These are phyloP conservation scores for Phytophthora multivora DNA, from an alignment of 352 stramenopile genomes.

Conservation along the genomic window DNA sequence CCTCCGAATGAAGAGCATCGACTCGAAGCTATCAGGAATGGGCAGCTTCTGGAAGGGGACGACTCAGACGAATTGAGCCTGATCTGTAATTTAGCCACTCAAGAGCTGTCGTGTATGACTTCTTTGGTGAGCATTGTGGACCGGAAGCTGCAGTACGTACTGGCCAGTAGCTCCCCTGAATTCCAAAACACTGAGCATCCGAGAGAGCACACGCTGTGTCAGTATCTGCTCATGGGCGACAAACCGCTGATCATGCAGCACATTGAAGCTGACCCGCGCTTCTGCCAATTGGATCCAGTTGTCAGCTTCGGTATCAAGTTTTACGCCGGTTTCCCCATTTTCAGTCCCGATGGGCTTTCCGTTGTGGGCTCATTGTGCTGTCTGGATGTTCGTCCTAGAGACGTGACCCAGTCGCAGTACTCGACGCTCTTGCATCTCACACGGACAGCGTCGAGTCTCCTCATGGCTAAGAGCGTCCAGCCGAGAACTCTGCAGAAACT, in stretches of 20 bases:
- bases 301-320: conserved; percentile 43
- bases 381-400: conserved; percentile 20
- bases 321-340: conserved; percentile 60
- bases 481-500: conserved; percentile 1
- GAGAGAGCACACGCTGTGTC: conserved; percentile 50
- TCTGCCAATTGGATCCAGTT: conserved; percentile 38
- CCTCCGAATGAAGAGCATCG: conserved; percentile 44
- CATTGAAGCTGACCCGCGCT: conserved; percentile 58
- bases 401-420: conserved; percentile 42
- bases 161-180: conserved; percentile 38
- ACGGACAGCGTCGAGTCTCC: conserved; percentile 17
- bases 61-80: conserved; percentile 38
- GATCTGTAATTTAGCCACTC: conserved; percentile 42
- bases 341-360: conserved; percentile 15
- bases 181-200: conserved; percentile 32
- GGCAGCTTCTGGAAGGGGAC: conserved; percentile 24
- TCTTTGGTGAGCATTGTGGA: conserved; percentile 51
- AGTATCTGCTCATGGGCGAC: conserved; percentile 54
- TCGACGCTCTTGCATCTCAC: conserved; percentile 32
- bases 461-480: conserved; percentile 12
- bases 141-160: conserved; percentile 31
- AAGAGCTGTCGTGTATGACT: conserved; percentile 42
- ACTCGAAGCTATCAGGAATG: conserved; percentile 38
- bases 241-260: conserved; percentile 57
- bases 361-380: conserved; percentile 38